These are phyloP conservation scores for Trichomonas vaginalis DNA, from an alignment of 208 protist genomes.

Conservation along the genomic window DNA sequence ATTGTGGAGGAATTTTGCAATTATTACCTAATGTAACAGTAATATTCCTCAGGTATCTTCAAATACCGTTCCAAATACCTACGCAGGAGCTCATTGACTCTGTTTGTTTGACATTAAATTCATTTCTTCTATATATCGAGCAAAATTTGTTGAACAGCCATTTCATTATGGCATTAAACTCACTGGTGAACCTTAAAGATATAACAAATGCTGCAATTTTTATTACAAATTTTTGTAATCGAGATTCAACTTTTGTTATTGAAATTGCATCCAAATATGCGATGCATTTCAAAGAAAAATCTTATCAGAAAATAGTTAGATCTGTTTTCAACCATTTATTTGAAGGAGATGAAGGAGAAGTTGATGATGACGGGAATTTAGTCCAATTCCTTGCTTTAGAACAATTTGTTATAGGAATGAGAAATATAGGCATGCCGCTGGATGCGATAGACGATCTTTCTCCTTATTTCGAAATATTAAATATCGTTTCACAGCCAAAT, in stretches of 20 bases:
- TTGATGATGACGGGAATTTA: background rate
- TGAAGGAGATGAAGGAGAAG: background rate
- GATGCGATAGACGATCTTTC: background rate
- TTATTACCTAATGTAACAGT: background rate
- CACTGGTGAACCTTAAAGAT: background rate
- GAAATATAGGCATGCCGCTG: background rate
- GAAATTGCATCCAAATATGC: background rate
- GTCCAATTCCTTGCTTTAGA: background rate
- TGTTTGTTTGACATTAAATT: background rate
- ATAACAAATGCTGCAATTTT: background rate
- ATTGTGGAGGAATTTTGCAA: background rate
- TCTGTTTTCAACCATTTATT: background rate
- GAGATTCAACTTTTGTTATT: background rate
- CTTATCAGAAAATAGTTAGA: background rate
- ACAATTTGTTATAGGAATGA: background rate
- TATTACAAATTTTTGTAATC: background rate
- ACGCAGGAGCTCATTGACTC: background rate
- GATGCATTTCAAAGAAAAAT: background rate
- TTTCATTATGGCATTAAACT: background rate
- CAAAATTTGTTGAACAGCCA: background rate
- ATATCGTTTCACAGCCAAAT: no score
- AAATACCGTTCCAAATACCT: background rate
- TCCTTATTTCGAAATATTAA: background rate
- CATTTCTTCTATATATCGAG: background rate
- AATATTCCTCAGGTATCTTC: background rate